Evolutionary conservation across 225 moss, liverwort and hornwort species (phyloP).

Genomic region (Physcomitrium patens): DNA sequence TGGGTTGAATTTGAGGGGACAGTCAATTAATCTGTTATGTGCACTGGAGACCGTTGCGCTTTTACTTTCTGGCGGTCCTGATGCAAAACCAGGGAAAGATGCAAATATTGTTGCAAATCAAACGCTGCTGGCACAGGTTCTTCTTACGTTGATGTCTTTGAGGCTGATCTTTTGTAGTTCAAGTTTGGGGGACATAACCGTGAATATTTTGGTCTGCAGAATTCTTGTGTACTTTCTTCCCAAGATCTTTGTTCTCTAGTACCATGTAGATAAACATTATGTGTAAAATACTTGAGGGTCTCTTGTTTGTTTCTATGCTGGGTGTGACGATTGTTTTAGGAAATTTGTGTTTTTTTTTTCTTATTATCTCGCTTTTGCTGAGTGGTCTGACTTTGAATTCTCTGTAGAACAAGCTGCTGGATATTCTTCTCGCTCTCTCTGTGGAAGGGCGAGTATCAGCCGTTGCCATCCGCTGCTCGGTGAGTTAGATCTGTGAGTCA

Average conservation of each 20-base stretch:
- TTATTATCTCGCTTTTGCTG: conserved; percentile 3
- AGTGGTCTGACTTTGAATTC: conserved; percentile 7
- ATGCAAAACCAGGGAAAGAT: conserved; percentile 81
- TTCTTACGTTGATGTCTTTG: conserved; percentile 3
- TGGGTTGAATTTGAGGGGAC: conserved; percentile 43
- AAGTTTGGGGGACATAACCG: conserved; percentile 4
- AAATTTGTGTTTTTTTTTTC: background rate
- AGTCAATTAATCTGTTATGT: conserved; percentile 97
- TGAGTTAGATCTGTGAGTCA: conserved; percentile 37
- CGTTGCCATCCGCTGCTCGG: conserved; percentile 86
- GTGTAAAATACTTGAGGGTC: too few species aligned
- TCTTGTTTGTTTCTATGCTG: too few species aligned
- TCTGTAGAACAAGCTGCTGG: conserved; percentile 85
- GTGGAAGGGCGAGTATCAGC: conserved; percentile 76
- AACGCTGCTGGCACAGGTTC: conserved; percentile 90
- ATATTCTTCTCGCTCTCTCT: conserved; percentile 78
- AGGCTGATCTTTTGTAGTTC: conserved; percentile 17
- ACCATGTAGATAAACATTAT: background rate
- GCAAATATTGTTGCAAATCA: conserved; percentile 86
- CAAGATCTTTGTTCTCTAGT: background rate
- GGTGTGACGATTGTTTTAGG: background rate
- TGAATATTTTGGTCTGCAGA: background rate
- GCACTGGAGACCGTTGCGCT: conserved; percentile 92
- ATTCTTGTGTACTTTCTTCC: background rate
- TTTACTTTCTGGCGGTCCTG: conserved; percentile 78